phyloP scores from a whole-genome alignment of 441 rosid species.

The Adansonia grandidieri region DNA sequence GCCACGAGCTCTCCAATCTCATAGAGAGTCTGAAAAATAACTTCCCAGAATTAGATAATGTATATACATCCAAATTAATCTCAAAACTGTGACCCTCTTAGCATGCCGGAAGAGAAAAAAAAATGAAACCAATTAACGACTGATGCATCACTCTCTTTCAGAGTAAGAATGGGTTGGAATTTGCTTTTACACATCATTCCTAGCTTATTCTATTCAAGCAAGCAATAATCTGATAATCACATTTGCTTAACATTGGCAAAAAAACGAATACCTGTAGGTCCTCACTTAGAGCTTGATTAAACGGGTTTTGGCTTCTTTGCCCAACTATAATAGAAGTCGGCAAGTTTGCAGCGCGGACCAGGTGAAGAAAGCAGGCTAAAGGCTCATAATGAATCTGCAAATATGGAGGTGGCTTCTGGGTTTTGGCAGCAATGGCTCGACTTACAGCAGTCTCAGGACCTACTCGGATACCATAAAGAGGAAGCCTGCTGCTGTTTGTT shows the following conservation, averaged over 20 bases:
- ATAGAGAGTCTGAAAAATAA: constrained; percentile 52
- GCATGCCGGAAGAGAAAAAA: not conserved
- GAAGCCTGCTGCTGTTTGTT: constrained; percentile 38
- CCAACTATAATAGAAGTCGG: constrained; percentile 63
- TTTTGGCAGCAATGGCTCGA: constrained; percentile 45
- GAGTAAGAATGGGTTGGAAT: not conserved
- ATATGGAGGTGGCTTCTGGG: constrained; percentile 55
- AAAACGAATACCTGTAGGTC: constrained; percentile 63
- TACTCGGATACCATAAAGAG: constrained; percentile 54
- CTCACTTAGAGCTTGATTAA: constrained; percentile 46
- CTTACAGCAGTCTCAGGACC: constrained; percentile 63
- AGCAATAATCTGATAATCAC: not conserved
- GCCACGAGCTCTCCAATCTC: constrained; percentile 65
- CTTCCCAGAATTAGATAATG: constrained; percentile 8
- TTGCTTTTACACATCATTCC: not conserved
- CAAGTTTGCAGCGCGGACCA: constrained; percentile 57
- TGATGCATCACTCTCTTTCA: not conserved
- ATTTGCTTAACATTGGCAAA: constrained; percentile 21
- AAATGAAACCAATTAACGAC: not conserved
- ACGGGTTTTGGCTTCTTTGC: constrained; percentile 41
- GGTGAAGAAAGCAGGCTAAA: constrained; percentile 76
- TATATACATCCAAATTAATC: not conserved
- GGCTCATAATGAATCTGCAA: constrained; percentile 71
- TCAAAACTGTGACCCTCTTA: not conserved
- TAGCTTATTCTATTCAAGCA: not conserved